phyloP scores from a whole-genome alignment of 2,329 filamentous ascomycete species.

The Penicillium italicum region DNA sequence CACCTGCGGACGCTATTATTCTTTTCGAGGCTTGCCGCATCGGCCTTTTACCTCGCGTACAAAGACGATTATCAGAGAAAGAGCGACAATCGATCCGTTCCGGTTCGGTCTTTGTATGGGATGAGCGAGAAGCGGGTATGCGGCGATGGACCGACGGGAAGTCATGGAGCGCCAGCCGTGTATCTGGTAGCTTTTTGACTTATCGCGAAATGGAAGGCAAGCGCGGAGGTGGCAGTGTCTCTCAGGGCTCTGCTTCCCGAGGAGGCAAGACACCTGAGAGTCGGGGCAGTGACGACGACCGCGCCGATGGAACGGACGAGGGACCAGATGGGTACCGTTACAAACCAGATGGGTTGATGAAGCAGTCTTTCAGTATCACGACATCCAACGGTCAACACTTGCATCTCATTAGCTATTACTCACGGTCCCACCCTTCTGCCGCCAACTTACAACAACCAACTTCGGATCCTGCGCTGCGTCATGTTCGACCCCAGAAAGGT shows the following conservation, averaged over 20 bases:
- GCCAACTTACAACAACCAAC: slow-evolving; percentile 76
- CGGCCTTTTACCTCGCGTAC: slow-evolving; percentile 84
- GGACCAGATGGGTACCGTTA: slow-evolving; percentile 86
- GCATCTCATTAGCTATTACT: slow-evolving; percentile 96
- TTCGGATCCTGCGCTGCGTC: slow-evolving; percentile 71
- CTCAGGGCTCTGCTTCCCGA: slow-evolving; percentile 53
- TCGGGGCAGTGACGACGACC: slow-evolving; percentile 77
- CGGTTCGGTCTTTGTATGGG: slow-evolving; percentile 99
- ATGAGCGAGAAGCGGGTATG: slow-evolving; percentile 97
- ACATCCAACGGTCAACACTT: slow-evolving; percentile 86
- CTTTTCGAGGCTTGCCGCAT: slow-evolving; percentile 96
- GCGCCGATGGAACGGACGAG: slow-evolving; percentile 64
- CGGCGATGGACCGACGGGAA: slow-evolving; percentile 97
- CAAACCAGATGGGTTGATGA: slow-evolving; percentile 96
- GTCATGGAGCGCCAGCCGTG: slow-evolving; percentile 96
- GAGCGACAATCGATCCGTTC: slow-evolving; percentile 94
- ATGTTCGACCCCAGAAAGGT: slow-evolving; percentile 83
- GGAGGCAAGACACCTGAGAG: slow-evolving; percentile 79
- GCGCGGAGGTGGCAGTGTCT: slow-evolving; percentile 71
- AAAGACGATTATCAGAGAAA: slow-evolving; percentile 90
- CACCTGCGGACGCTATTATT: slow-evolving; percentile 94
- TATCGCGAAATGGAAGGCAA: slow-evolving; percentile 99
- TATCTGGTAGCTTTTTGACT: slow-evolving; percentile 94
- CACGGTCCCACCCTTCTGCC: slow-evolving; percentile 69
- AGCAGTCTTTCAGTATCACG: slow-evolving; percentile 99